Percentiles rank a stretch among this genome's conserved stretches.
Evolutionary conservation across 139 green algal genomes (phyloP).

Genomic region (Penium margaritaceum): DNA sequence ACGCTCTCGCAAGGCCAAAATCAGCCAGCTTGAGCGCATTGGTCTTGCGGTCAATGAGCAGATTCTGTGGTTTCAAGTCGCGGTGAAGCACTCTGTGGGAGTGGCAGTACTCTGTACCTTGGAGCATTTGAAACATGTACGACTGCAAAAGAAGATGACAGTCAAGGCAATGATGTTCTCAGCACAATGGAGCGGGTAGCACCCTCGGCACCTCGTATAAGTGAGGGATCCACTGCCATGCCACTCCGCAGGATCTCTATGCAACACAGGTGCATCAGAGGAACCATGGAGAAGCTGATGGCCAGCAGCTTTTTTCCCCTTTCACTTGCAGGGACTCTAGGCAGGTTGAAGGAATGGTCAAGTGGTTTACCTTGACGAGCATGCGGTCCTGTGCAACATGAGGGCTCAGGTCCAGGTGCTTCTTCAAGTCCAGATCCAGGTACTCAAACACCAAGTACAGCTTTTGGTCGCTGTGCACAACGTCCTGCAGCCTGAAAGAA

Average conservation of each 20-base stretch:
- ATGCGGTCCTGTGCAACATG: conserved; percentile 55
- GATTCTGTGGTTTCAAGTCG: conserved; percentile 96
- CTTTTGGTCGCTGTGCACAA: conserved; percentile 71
- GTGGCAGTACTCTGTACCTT: conserved; percentile 85
- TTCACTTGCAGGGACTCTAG: too few relatives aligned
- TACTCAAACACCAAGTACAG: conserved; percentile 97
- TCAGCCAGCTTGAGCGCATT: conserved; percentile 93
- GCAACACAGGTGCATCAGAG: too few relatives aligned
- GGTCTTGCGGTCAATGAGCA: conserved; percentile 79
- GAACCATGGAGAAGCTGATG: too few relatives aligned
- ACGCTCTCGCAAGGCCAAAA: conserved; percentile 88
- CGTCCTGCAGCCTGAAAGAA: conserved; percentile 59
- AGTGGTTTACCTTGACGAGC: conserved; percentile 71
- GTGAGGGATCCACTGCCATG: too few relatives aligned
- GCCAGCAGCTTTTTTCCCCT: too few relatives aligned
- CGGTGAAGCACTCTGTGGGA: conserved; percentile 80
- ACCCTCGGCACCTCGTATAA: too few relatives aligned
- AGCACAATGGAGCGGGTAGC: too few relatives aligned
- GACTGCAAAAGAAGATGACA: conserved; percentile 58
- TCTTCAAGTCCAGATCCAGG: conserved; percentile 93
- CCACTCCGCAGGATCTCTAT: too few relatives aligned
- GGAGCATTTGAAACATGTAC: conserved; percentile 93
- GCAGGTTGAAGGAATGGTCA: too few relatives aligned
- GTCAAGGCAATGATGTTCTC: too few relatives aligned
- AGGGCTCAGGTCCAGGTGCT: conserved; percentile 77